Evolutionary conservation across 208 protist species (phyloP).

Genomic region (Acanthamoeba pearcei): DNA sequence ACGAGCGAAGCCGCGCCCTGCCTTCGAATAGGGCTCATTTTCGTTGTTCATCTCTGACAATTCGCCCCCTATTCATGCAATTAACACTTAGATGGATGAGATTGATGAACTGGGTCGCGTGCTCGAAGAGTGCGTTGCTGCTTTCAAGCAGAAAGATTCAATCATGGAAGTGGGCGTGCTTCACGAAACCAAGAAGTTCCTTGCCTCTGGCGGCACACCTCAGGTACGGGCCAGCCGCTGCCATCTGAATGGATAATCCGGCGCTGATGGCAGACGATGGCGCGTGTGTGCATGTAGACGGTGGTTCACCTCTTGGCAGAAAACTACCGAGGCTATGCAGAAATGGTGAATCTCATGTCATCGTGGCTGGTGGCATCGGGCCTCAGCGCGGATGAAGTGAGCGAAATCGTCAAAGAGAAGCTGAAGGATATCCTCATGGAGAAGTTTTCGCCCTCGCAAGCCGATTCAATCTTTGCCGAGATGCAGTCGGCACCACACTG

Average conservation of each 20-base stretch:
- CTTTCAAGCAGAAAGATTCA: slow-evolving; percentile 50
- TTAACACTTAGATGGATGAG: not conserved
- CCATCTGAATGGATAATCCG: not conserved
- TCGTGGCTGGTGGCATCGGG: slow-evolving; percentile 46
- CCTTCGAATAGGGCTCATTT: too few relatives aligned
- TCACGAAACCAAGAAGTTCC: slow-evolving; percentile 28
- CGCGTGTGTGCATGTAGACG: not conserved
- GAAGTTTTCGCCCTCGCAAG: slow-evolving; percentile 55
- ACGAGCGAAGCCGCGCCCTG: too few relatives aligned
- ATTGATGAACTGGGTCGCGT: slow-evolving; percentile 31
- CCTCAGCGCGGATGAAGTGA: not conserved
- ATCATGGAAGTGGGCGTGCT: slow-evolving; percentile 69
- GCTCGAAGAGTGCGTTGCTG: not conserved
- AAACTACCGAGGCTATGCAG: slow-evolving; percentile 61
- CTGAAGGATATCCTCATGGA: slow-evolving; percentile 53
- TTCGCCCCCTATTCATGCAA: too few relatives aligned
- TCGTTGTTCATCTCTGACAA: too few relatives aligned
- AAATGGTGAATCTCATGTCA: slow-evolving; percentile 52
- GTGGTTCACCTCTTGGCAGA: slow-evolving; percentile 46
- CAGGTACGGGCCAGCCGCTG: not conserved
- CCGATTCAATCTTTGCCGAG: slow-evolving; percentile 70
- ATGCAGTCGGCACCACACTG: slow-evolving; percentile 74
- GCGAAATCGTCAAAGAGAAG: slow-evolving; percentile 49
- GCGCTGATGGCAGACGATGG: not conserved
- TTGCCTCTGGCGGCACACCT: slow-evolving; percentile 46